Conservation (phyloP, 2,329 filamentous ascomycete species). For the Fusarium continuum region DNA sequence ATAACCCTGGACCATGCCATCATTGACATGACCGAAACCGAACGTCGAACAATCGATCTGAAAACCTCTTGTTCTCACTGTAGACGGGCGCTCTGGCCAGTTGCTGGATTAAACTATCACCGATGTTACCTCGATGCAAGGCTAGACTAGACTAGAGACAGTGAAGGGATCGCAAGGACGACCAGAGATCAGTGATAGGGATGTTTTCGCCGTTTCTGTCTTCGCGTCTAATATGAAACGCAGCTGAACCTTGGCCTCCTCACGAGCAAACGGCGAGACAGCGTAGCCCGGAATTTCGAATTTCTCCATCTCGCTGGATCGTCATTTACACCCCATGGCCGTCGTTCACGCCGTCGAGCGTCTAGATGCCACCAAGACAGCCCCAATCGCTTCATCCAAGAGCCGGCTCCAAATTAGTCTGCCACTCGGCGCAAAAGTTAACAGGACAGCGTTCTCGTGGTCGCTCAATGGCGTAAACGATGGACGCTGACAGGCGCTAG, state of each 20-base stretch:
- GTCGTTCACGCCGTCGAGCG: conserved; percentile 24
- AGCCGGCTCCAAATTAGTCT: conserved; percentile 33
- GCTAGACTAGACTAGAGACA: neutral
- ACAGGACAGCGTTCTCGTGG: conserved; percentile 25
- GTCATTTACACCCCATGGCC: conserved; percentile 19
- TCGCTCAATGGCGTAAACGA: conserved; percentile 24
- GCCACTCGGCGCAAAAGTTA: conserved; percentile 24
- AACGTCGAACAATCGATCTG: conserved; percentile 9
- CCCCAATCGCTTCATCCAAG: conserved; percentile 26
- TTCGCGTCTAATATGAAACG: neutral
- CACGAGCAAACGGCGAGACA: conserved; percentile 19
- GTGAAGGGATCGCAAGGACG: neutral
- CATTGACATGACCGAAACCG: conserved; percentile 8
- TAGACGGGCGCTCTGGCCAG: conserved; percentile 8
- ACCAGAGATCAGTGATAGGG: neutral
- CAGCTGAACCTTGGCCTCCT: conserved; percentile 1
- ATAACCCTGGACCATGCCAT: conserved; percentile 14
- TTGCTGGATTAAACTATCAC: neutral
- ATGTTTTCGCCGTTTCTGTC: neutral
- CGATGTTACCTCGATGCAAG: neutral
- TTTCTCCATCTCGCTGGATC: conserved; percentile 28
- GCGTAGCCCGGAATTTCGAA: neutral
- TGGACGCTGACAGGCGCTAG: conserved; percentile 29
- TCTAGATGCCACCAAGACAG: conserved; percentile 33
- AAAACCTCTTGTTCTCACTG: neutral